These are phyloP conservation scores for Hypoxylon sp. DNA, from an alignment of 2,329 filamentous ascomycete genomes.

Conservation along the genomic window DNA sequence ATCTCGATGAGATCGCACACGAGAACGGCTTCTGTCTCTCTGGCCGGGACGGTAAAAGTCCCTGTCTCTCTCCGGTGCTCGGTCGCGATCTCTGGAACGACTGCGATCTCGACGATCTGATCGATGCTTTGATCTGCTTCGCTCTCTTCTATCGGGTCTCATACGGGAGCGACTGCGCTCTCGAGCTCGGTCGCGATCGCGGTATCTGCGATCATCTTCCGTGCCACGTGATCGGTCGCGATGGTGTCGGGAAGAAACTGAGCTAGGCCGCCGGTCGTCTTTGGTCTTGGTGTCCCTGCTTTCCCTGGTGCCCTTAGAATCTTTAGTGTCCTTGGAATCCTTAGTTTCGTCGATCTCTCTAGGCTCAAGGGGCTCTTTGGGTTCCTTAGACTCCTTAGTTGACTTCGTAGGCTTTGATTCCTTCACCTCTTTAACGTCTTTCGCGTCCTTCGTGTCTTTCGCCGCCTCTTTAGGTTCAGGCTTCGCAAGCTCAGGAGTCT, in stretches of 20 bases:
- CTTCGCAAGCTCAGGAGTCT: conserved; percentile 53
- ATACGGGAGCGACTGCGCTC: conserved; percentile 49
- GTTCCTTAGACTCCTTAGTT: conserved; percentile 33
- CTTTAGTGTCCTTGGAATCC: conserved; percentile 38
- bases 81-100: conserved; percentile 57
- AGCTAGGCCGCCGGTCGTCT: conserved; percentile 50
- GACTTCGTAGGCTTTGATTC: conserved; percentile 29
- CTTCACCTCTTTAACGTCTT: conserved; percentile 43
- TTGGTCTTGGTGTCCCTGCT: conserved; percentile 41
- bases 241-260: conserved; percentile 48
- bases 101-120: conserved; percentile 54
- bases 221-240: conserved; percentile 48
- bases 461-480: conserved; percentile 54
- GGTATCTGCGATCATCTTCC: conserved; percentile 52
- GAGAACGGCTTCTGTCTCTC: conserved; percentile 52
- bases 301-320: conserved; percentile 41
- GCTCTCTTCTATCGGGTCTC: conserved; percentile 52
- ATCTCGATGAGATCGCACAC: conserved; percentile 49
- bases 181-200: conserved; percentile 50
- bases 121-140: conserved; percentile 50
- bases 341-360: conserved; percentile 47
- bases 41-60: conserved; percentile 54
- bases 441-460: conserved; percentile 48
- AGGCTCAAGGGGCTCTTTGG: conserved; percentile 44
- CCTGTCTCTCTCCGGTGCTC: conserved; percentile 52